These are phyloP conservation scores for Cryptococcus neoformans DNA, from an alignment of 1,284 basidiomycete species.

Conservation along the genomic window DNA sequence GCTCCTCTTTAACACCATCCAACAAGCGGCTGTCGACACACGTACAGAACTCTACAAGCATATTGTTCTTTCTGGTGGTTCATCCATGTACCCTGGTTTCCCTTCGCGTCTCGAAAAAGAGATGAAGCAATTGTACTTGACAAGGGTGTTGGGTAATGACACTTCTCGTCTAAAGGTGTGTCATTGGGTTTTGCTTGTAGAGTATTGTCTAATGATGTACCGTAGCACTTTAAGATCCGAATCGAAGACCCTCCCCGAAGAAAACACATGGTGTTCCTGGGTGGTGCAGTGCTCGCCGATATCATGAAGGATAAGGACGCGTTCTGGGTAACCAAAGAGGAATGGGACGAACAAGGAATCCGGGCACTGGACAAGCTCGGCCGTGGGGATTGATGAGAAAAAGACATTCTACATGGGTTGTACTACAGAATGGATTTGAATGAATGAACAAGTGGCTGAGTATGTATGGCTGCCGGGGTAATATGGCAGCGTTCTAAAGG, in stretches of 20 bases:
- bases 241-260: slow-evolving; percentile 97
- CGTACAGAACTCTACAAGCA: slow-evolving; percentile 96
- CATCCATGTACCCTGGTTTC: slow-evolving; percentile 97
- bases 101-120: slow-evolving; percentile 97
- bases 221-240: slow-evolving; percentile 96
- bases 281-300: slow-evolving; percentile 92
- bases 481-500: too few relatives aligned
- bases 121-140: slow-evolving; percentile 98
- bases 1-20: slow-evolving; percentile 96
- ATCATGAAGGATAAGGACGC: slow-evolving; percentile 95
- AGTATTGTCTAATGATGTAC: neutral
- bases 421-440: slow-evolving; percentile 2
- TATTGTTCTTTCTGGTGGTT: slow-evolving; percentile 95
- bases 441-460: neutral
- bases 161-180: slow-evolving; percentile 75
- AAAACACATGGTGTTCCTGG: slow-evolving; percentile 99
- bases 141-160: slow-evolving; percentile 81
- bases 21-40: slow-evolving; percentile 84
- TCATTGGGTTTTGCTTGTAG: slow-evolving; percentile 41
- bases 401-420: neutral
- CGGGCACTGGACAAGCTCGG: slow-evolving; percentile 76
- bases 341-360: slow-evolving; percentile 88
- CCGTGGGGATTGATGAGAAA: slow-evolving; percentile 37
- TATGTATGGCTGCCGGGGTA: neutral
- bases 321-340: slow-evolving; percentile 91